phyloP scores from a whole-genome alignment of 2,329 filamentous ascomycete species.

The Beauveria medogensis region DNA sequence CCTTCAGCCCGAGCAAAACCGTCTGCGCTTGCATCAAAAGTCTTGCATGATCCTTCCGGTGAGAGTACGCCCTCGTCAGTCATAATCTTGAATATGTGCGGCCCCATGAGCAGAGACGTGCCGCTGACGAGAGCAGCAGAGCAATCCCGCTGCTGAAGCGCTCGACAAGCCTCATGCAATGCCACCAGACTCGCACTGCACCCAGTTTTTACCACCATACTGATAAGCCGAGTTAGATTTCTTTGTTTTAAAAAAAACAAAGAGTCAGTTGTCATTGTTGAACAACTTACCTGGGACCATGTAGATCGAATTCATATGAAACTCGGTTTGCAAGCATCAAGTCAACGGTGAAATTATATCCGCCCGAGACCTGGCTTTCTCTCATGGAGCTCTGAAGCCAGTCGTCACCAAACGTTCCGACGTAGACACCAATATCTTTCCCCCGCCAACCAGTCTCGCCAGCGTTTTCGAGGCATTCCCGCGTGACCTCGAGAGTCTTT shows the following conservation, averaged over 20 bases:
- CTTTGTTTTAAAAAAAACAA: too few species aligned
- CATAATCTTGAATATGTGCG: constrained; percentile 11
- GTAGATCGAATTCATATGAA: constrained; percentile 23
- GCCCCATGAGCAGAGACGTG: constrained; percentile 24
- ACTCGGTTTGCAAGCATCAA: constrained; percentile 23
- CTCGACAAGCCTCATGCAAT: constrained; percentile 16
- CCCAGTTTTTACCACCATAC: constrained; percentile 23
- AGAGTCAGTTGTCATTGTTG: too few species aligned
- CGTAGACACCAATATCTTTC: constrained; percentile 20
- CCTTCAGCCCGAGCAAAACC: constrained; percentile 27
- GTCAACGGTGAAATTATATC: constrained; percentile 17
- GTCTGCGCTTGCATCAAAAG: constrained; percentile 24
- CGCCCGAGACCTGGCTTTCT: constrained; percentile 14
- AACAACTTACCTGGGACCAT: constrained; percentile 14
- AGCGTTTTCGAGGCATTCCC: constrained; percentile 20
- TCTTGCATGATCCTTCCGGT: constrained; percentile 18
- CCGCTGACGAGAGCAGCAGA: constrained; percentile 26
- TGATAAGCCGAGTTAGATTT: constrained; percentile 6
- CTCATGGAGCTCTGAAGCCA: constrained; percentile 15
- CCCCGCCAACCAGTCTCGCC: constrained; percentile 20
- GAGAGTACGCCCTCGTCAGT: constrained; percentile 15
- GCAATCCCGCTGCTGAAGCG: constrained; percentile 26
- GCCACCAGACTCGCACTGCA: constrained; percentile 27
- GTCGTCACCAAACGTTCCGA: constrained; percentile 24
- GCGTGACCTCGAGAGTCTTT: constrained; percentile 20